These are phyloP conservation scores for Fraxinus xanthoxyloides DNA, from an alignment of 305 asterid species.

Conservation along the genomic window DNA sequence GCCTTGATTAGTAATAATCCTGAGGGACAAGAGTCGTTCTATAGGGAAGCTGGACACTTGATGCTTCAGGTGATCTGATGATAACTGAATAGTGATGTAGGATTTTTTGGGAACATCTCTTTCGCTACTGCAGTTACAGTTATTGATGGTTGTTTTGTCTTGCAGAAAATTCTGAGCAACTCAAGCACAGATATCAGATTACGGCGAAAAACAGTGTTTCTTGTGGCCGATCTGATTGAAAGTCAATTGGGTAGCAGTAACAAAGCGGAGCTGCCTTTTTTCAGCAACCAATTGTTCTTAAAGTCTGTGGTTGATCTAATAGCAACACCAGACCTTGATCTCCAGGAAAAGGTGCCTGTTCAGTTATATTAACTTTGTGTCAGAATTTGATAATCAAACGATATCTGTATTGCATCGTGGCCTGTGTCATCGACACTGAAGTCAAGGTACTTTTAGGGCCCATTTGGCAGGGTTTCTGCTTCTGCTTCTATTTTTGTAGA, in stretches of 20 bases:
- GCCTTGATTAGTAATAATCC: slow-evolving; percentile 67
- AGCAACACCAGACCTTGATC: slow-evolving; percentile 65
- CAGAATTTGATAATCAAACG: background rate
- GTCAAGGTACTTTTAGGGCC: background rate
- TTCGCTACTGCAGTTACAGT: slow-evolving; percentile 15
- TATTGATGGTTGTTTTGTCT: background rate
- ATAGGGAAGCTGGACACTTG: slow-evolving; percentile 57
- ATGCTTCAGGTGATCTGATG: slow-evolving; percentile 72
- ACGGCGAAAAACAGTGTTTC: slow-evolving; percentile 56
- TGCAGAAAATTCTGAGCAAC: slow-evolving; percentile 69
- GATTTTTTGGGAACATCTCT: slow-evolving; percentile 9
- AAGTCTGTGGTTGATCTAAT: slow-evolving; percentile 63
- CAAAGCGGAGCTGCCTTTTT: slow-evolving; percentile 37
- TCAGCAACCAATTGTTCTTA: slow-evolving; percentile 51
- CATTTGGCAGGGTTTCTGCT: background rate
- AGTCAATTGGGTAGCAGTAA: slow-evolving; percentile 40
- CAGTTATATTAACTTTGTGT: background rate
- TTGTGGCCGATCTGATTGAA: slow-evolving; percentile 66
- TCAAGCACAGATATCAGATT: slow-evolving; percentile 62
- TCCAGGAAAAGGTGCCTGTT: slow-evolving; percentile 72
- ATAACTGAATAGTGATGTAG: slow-evolving; percentile 13
- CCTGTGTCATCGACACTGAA: background rate
- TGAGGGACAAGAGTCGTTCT: slow-evolving; percentile 60
- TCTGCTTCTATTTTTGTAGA: background rate
- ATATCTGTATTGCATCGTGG: background rate